phyloP scores from a whole-genome alignment of 2,329 filamentous ascomycete genomes.

The Arthrobotrys iridis region DNA sequence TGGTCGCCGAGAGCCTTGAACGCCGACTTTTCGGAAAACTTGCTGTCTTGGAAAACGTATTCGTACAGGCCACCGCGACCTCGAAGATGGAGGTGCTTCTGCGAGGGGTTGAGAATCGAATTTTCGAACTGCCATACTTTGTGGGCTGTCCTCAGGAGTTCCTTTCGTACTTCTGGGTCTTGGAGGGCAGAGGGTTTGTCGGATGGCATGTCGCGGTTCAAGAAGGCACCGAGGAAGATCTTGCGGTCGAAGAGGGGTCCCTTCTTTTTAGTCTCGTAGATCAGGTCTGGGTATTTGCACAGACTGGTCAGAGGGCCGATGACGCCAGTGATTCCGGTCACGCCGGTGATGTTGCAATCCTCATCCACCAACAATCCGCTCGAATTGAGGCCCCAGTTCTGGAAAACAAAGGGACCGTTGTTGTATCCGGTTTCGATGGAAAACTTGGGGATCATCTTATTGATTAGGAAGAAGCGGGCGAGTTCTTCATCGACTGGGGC shows the following conservation, averaged over 20 bases:
- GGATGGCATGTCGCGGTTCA: slow-evolving; percentile 31
- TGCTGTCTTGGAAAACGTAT: slow-evolving; percentile 45
- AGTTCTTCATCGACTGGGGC: slow-evolving; percentile 52
- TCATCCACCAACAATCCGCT: slow-evolving; percentile 38
- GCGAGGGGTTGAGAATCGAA: slow-evolving; percentile 38
- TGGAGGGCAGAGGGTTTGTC: slow-evolving; percentile 14
- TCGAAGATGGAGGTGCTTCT: slow-evolving; percentile 46
- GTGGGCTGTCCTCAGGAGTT: slow-evolving; percentile 31
- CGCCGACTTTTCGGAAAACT: slow-evolving; percentile 48
- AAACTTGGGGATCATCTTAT: slow-evolving; percentile 54
- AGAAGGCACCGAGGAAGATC: slow-evolving; percentile 44
- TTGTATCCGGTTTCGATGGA: slow-evolving; percentile 51
- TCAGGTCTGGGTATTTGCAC: slow-evolving; percentile 51
- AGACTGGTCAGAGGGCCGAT: slow-evolving; percentile 43
- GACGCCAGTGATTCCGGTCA: slow-evolving; percentile 32
- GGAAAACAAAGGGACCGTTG: slow-evolving; percentile 48
- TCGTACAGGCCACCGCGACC: slow-evolving; percentile 51
- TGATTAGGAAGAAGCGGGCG: slow-evolving; percentile 50
- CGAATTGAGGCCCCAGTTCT: slow-evolving; percentile 45
- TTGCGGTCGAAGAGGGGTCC: slow-evolving; percentile 50
- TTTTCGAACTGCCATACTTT: slow-evolving; percentile 54
- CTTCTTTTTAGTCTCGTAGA: slow-evolving; percentile 50
- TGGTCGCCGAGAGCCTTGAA: slow-evolving; percentile 47
- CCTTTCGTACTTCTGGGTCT: slow-evolving; percentile 42
- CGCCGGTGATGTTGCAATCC: slow-evolving; percentile 48